Evolutionary conservation across 371 early-diverging fungal genomes (phyloP).

Genomic region (Mucor velutinosus): DNA sequence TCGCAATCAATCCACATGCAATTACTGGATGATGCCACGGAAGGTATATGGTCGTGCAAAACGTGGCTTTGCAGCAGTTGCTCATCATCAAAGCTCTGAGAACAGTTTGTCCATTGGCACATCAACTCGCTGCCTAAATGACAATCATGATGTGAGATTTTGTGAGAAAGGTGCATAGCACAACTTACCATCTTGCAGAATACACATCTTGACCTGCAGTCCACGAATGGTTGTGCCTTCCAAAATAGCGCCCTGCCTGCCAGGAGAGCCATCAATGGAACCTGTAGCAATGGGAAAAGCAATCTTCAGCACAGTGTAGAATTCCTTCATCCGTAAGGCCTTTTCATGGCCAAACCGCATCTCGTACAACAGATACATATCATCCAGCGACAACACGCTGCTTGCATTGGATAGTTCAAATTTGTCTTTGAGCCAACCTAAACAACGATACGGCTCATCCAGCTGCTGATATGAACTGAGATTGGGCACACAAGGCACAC

Average conservation of each 20-base stretch:
- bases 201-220: slow-evolving; percentile 33
- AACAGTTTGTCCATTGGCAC: slow-evolving; percentile 62
- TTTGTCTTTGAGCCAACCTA: slow-evolving; percentile 46
- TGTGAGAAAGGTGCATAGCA: too few species aligned
- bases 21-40: slow-evolving; percentile 18
- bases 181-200: slow-evolving; percentile 30
- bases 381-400: slow-evolving; percentile 29
- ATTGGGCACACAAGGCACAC: slow-evolving; percentile 28
- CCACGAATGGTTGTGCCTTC: slow-evolving; percentile 30
- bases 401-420: slow-evolving; percentile 25
- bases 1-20: slow-evolving; percentile 54
- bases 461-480: slow-evolving; percentile 27
- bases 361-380: slow-evolving; percentile 35
- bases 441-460: slow-evolving; percentile 42
- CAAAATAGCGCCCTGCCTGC: slow-evolving; percentile 11
- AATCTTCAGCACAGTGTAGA: slow-evolving; percentile 41
- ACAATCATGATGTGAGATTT: neutral
- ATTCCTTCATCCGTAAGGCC: slow-evolving; percentile 29
- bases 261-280: slow-evolving; percentile 1
- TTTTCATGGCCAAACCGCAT: slow-evolving; percentile 38
- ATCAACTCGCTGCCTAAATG: slow-evolving; percentile 21
- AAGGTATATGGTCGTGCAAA: slow-evolving; percentile 49
- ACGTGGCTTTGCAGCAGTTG: slow-evolving; percentile 52
- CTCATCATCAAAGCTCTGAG: slow-evolving; percentile 45
- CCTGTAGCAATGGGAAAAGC: slow-evolving; percentile 28